Evolutionary conservation across 2,329 filamentous ascomycete genomes (phyloP), one percentile per base, ranked within the genome.

Genomic region (Truncatella angustata): DNA sequence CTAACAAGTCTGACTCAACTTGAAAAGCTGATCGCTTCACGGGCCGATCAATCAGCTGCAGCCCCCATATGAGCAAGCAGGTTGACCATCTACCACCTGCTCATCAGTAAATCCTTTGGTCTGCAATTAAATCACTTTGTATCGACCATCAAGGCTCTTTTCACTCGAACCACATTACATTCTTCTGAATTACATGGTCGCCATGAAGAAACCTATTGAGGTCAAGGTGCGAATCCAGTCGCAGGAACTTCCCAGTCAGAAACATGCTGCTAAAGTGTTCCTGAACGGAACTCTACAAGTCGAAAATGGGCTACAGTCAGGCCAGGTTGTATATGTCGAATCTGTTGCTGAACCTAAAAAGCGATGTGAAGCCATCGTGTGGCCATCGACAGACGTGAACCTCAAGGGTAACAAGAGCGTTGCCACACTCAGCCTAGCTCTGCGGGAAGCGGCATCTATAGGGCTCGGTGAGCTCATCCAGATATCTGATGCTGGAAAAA

Each of bases 371-470:
- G 79, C 77, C 4, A 72, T 76, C 26, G 69, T 80, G 1, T 81
- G 77, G 72, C 72, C 74, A 0, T 67, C 78, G 14, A 73, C 77
- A 2, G 76, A 78, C 40, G 79, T 86, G 65, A 84, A 85, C 61
- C 74, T 90, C 58, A 80, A 85, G 63, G 40, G 40, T 23, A 44
- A 44, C 24, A 83, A 82, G 58, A 81, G 86, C 56, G 77, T 90
- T 52, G 75, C 88, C 46, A 79, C 92, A 75, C 82, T 90, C 73
- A 86, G 89, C 20, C 86, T 89, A 56, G 77, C 83, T 5, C 82
- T 95, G 50, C 86, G 89, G 56, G 86, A 88, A 32, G 80, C 83
- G 5, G 88, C 88, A 58, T 83, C 82, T 1, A 80, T 96, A 60
- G 86, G 87, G 55, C 74, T 94, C 4, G 85, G 84, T 14, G 88